Evolutionary conservation across 495 filamentous ascomycete species (phyloP).

Genomic region (Ramalina peruviana): DNA sequence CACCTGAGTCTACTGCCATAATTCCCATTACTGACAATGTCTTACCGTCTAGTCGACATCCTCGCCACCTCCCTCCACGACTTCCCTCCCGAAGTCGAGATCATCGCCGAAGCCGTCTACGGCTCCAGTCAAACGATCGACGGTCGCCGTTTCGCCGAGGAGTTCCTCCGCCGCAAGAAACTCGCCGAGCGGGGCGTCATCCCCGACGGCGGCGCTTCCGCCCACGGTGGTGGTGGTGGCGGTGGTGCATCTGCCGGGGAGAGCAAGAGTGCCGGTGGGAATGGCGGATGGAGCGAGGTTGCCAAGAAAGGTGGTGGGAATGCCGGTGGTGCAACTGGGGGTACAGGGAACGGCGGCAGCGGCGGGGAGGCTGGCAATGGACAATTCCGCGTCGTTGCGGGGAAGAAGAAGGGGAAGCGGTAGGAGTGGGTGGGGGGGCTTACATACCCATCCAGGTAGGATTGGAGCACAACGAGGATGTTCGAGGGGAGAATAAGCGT

Average conservation of each 20-base stretch:
- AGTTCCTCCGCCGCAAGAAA: slow-evolving; percentile 85
- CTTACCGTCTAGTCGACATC: slow-evolving; percentile 49
- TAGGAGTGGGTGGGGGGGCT: slow-evolving; percentile 16
- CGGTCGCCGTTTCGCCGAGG: slow-evolving; percentile 81
- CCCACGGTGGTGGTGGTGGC: slow-evolving; percentile 26
- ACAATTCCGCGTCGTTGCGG: slow-evolving; percentile 76
- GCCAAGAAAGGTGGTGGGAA: slow-evolving; percentile 70
- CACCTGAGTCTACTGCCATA: not conserved
- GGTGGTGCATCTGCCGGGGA: slow-evolving; percentile 24
- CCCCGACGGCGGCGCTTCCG: slow-evolving; percentile 33
- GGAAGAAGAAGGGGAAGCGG: slow-evolving; percentile 87
- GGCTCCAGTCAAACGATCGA: slow-evolving; percentile 73
- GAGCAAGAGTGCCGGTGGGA: slow-evolving; percentile 44
- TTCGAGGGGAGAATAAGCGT: no score
- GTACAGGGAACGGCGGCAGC: slow-evolving; percentile 27
- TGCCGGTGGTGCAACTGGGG: slow-evolving; percentile 33
- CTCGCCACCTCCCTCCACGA: slow-evolving; percentile 61
- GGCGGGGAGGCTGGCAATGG: slow-evolving; percentile 41
- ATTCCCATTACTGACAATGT: slow-evolving; percentile 7
- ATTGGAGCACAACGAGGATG: no score
- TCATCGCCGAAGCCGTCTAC: slow-evolving; percentile 85
- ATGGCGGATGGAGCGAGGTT: slow-evolving; percentile 90
- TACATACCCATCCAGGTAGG: no score
- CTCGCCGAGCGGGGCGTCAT: slow-evolving; percentile 81
- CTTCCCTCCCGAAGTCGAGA: slow-evolving; percentile 59